Evolutionary conservation across 257 asterid genomes (phyloP), one percentile per base, ranked within the genome.

Genomic region (Scutellaria baicalensis): DNA sequence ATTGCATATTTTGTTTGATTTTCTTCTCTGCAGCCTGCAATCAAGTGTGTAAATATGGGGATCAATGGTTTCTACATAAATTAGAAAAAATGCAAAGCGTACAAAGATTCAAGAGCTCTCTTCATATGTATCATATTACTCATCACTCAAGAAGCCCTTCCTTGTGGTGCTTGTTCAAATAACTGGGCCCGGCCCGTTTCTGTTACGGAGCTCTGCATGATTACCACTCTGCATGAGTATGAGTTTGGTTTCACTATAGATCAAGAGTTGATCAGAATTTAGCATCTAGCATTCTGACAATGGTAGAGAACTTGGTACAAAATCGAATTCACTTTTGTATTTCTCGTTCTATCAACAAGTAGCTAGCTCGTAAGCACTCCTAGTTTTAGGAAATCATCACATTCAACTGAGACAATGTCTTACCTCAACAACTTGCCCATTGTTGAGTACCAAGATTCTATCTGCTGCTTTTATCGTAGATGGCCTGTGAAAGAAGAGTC

Each of bases 381-480:
- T 42, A 42, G 9, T 49, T 11, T 7, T 48, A 21, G 59, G 33
- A 27, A n/a, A n/a, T n/a, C n/a, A n/a, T n/a, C n/a, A n/a, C 33
- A n/a, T n/a, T n/a, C n/a, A n/a, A n/a, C 33, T 43, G 52, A 51
- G 45, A 45, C 12, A 47, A 68, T 49, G 40, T 43, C 70, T 73
- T 64, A 81, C 89, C 84, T 81, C 86, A 16, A 77, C 84, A 64
- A 81, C 68, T 71, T 58, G 75, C 2, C 89, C 86, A 2, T 62
- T 13, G 20, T 79, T 60, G 78, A 84, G 81, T 43, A 81, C 86
- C 65, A 84, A 62, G 56, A 84, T 77, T 68, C 64, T 84, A 42
- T 84, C 83, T 13, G 86, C 89, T 16, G 67, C 75, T 77, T 52
- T 75, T 63, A 84, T 54, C 17, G 84, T 78, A 35, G 86, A 81